Evolutionary conservation across 208 protist genomes (phyloP).

Genomic region (Leishmania mexicana): DNA sequence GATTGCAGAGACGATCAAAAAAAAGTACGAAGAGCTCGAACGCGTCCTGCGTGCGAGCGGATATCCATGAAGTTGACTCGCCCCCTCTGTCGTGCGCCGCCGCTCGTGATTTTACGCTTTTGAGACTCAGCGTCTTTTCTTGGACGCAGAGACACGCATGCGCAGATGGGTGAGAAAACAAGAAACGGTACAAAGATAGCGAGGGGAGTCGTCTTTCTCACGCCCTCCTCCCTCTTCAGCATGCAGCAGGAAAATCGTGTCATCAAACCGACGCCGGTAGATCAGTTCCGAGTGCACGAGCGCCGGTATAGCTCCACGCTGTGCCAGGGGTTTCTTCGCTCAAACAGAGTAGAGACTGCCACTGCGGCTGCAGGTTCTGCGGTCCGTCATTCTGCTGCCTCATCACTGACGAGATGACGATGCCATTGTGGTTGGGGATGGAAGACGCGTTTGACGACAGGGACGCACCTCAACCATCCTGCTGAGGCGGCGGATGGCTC

Average conservation of each 20-base stretch:
- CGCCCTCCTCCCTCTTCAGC: neutral
- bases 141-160: neutral
- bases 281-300: neutral
- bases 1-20: neutral
- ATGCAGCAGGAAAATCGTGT: neutral
- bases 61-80: neutral
- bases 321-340: too few species aligned
- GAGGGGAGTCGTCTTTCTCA: neutral
- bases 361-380: neutral
- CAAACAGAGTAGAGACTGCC: neutral
- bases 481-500: neutral
- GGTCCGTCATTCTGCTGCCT: neutral
- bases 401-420: conserved; percentile 12
- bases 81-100: neutral
- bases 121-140: neutral
- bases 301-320: neutral
- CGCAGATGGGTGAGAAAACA: neutral
- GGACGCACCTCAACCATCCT: neutral
- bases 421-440: conserved; percentile 14
- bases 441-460: conserved; percentile 3
- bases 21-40: neutral
- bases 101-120: neutral
- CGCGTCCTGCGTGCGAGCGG: neutral
- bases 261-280: neutral
- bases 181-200: neutral